Percentiles rank a stretch among this genome's conserved stretches.
Conservation (phyloP, 2,329 filamentous ascomycete genomes). For the Aspergillus pseudonomiae region DNA sequence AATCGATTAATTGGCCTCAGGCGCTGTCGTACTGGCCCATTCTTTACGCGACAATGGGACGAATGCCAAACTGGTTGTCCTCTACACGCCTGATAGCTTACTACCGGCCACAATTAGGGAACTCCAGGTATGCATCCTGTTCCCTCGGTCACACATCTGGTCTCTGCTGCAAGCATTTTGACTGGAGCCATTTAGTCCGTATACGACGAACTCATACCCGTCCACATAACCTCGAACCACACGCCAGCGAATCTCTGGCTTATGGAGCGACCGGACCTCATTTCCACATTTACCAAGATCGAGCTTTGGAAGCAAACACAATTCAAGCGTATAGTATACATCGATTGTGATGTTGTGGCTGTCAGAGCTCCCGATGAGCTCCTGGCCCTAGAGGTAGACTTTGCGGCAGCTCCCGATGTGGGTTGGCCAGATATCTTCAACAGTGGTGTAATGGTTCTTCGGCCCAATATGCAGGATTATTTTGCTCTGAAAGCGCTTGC, state of each 20-base stretch:
- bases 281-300: slow-evolving; percentile 96
- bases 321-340: slow-evolving; percentile 89
- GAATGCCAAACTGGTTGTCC: slow-evolving; percentile 78
- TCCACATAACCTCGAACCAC: slow-evolving; percentile 76
- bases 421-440: slow-evolving; percentile 99
- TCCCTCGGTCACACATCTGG: slow-evolving; percentile 8
- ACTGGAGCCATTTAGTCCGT: slow-evolving; percentile 60
- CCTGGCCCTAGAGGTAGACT: slow-evolving; percentile 66
- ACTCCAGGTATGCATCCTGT: slow-evolving; percentile 63
- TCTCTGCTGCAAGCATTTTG: slow-evolving; percentile 14
- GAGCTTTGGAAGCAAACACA: slow-evolving; percentile 89
- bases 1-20: slow-evolving; percentile 50
- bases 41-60: slow-evolving; percentile 90
- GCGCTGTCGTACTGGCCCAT: slow-evolving; percentile 90
- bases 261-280: slow-evolving; percentile 88
- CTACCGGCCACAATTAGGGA: slow-evolving; percentile 74
- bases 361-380: slow-evolving; percentile 91
- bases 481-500: slow-evolving; percentile 83
- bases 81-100: slow-evolving; percentile 80
- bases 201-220: slow-evolving; percentile 87
- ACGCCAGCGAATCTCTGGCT: slow-evolving; percentile 81
- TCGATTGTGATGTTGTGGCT: slow-evolving; percentile 92
- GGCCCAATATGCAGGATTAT: slow-evolving; percentile 84
- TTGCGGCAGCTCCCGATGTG: slow-evolving; percentile 84
- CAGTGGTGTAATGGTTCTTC: slow-evolving; percentile 92